Conservation (phyloP, 345 rosid species). For the Ceriops decandra region DNA sequence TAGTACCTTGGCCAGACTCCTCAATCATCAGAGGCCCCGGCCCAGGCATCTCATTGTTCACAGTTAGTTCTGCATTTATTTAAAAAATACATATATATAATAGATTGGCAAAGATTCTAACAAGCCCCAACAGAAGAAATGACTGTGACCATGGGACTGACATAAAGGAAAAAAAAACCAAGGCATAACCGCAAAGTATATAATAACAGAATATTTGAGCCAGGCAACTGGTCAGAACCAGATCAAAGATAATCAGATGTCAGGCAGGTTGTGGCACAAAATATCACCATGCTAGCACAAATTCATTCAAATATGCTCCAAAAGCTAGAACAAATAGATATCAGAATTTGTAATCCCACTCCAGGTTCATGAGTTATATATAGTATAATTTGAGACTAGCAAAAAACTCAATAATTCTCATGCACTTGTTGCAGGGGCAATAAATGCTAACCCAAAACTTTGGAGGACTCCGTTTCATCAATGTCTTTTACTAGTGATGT, state of each 20-base stretch:
- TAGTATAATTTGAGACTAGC: neutral
- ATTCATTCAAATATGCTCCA: neutral
- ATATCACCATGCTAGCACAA: too few species aligned
- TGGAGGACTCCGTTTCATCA: slow-evolving; percentile 23
- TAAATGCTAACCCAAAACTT: slow-evolving; percentile 41
- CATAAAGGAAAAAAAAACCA: too few species aligned
- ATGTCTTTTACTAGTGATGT: slow-evolving; percentile 31
- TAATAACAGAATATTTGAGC: too few species aligned
- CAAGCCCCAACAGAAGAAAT: neutral
- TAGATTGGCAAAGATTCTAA: neutral
- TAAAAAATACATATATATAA: neutral
- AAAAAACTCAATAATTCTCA: neutral
- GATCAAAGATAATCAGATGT: neutral
- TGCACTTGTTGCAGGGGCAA: neutral
- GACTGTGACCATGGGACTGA: too few species aligned
- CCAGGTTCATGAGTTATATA: neutral
- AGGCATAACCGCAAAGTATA: too few species aligned
- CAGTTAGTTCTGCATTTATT: slow-evolving; percentile 19
- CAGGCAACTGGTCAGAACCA: neutral
- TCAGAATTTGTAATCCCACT: neutral
- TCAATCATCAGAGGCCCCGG: slow-evolving; percentile 18
- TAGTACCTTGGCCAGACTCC: slow-evolving; percentile 9
- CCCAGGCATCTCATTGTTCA: slow-evolving; percentile 10
- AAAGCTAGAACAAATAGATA: neutral
- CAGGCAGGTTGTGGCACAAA: too few species aligned